Evolutionary conservation across 371 early-diverging fungal genomes (phyloP), one percentile per base, ranked within the genome.

Genomic region (Chytridiales sp.): DNA sequence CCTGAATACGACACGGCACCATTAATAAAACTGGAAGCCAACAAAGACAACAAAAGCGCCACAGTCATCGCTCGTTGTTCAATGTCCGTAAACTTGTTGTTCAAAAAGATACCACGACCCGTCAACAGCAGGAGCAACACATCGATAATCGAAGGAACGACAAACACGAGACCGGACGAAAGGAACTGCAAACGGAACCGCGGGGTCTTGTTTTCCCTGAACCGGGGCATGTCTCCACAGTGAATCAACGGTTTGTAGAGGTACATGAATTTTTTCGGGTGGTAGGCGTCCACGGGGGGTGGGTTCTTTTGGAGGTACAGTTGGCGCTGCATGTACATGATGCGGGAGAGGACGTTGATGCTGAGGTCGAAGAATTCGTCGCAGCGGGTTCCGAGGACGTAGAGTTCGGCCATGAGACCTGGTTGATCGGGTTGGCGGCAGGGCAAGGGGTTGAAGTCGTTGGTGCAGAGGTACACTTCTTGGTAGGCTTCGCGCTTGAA

Each of bases 381-480:
- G 30, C 54, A 54, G 17, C 54, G 54, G 22, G 52, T 27, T 4
- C 54, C 54, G 4, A 54, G 54, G 8, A 41, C 31, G 42, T 54
- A 54, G 4, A 54, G 42, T 31, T 54, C 54, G 35, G 35, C 30
- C 39, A 54, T 54, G 15, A 54, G 27, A 51, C 31, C 52, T 41
- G 11, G 41, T 54, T n/a, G 54, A 27, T 54, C 54, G 4, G 42
- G 54, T 17, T 54, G 41, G 29, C 19, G 54, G 21, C 29, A 4
- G 4, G 54, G 54, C 6, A 54, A 22, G 13, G 54, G 54, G 36
- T 54, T 54, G 26, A 54, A 54, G 26, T 54, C 54, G 29, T 41
- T 41, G 41, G 36, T 36, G 24, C 39, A 24, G 6, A 30, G 22
- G 13, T 17, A 9, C 6, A 54, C n/a, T 30, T 54, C 54, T 8